Percentiles rank a stretch among this genome's conserved stretches.
Evolutionary conservation across 768 basidiomycete species (phyloP).

Genomic region (Podaxis sp.): DNA sequence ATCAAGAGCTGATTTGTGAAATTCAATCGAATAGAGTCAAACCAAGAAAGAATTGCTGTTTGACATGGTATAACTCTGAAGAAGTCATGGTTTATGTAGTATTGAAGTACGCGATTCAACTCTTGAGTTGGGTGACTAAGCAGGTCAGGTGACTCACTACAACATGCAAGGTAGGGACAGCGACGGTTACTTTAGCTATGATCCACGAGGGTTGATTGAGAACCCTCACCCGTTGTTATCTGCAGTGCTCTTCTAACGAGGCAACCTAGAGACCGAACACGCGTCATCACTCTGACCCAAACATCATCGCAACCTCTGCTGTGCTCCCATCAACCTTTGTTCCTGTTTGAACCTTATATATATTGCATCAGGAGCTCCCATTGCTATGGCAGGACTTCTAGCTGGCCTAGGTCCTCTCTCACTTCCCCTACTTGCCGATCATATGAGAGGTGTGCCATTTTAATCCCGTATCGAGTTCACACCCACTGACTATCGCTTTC

Average conservation of each 20-base stretch:
- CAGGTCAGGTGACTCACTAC: slow-evolving; percentile 2
- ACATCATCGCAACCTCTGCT: not conserved
- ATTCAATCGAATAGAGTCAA: not conserved
- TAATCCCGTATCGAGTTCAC: not conserved
- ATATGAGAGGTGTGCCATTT: slow-evolving; percentile 16
- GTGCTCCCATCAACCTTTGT: not conserved
- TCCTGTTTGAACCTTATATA: not conserved
- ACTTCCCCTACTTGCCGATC: not conserved
- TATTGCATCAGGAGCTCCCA: not conserved
- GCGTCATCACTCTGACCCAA: not conserved
- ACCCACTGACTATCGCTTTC: not conserved
- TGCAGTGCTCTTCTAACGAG: not conserved
- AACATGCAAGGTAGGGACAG: not conserved
- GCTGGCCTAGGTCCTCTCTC: slow-evolving; percentile 26
- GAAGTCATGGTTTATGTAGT: slow-evolving; percentile 24
- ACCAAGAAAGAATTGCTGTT: slow-evolving; percentile 73
- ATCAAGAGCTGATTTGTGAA: not conserved
- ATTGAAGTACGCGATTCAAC: not conserved
- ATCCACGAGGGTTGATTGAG: not conserved
- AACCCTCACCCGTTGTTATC: not conserved
- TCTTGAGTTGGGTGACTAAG: not conserved
- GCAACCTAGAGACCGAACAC: not conserved
- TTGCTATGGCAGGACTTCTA: slow-evolving; percentile 20
- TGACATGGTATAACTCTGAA: slow-evolving; percentile 28
- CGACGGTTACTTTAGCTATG: too few relatives aligned